Evolutionary conservation across 1,284 basidiomycete species (phyloP).

Genomic region (Termitomyces sp.): DNA sequence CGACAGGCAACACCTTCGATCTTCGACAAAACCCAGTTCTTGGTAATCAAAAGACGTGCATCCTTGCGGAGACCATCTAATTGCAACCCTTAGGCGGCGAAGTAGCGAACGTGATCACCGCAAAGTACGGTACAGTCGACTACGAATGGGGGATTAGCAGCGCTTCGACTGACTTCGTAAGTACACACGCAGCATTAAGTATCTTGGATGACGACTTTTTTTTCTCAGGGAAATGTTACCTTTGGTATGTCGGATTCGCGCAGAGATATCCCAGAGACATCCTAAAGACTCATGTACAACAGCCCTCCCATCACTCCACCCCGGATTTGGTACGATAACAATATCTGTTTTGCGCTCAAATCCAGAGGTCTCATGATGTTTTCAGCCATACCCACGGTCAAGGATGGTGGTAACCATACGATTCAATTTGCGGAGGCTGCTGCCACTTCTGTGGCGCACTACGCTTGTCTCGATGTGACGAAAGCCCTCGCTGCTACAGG

Average conservation of each 20-base stretch:
- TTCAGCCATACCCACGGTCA: constrained; percentile 26
- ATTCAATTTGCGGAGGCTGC: constrained; percentile 24
- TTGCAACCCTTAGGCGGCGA: constrained; percentile 41
- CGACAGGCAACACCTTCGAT: constrained; percentile 45
- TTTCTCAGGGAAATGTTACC: constrained; percentile 57
- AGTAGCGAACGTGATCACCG: constrained; percentile 48
- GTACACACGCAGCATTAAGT: constrained; percentile 18
- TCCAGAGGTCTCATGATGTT: not conserved
- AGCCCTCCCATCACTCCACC: constrained; percentile 29
- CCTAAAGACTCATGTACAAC: not conserved
- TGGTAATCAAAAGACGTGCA: constrained; percentile 31
- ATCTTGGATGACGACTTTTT: not conserved
- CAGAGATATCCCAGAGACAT: too few species aligned
- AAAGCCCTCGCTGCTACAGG: constrained; percentile 28
- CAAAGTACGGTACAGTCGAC: constrained; percentile 50
- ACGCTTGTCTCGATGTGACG: constrained; percentile 27
- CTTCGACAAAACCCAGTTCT: constrained; percentile 60
- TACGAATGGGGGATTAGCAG: constrained; percentile 51
- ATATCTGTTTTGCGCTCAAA: not conserved
- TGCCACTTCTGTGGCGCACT: constrained; percentile 21
- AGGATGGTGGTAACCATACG: constrained; percentile 28
- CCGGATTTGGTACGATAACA: constrained; percentile 25
- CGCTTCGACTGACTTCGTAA: constrained; percentile 71
- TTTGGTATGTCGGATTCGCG: constrained; percentile 38
- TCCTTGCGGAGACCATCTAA: not conserved